Conservation (phyloP, 176 grass and related monocot species). For the Cenchrus purpureus region DNA sequence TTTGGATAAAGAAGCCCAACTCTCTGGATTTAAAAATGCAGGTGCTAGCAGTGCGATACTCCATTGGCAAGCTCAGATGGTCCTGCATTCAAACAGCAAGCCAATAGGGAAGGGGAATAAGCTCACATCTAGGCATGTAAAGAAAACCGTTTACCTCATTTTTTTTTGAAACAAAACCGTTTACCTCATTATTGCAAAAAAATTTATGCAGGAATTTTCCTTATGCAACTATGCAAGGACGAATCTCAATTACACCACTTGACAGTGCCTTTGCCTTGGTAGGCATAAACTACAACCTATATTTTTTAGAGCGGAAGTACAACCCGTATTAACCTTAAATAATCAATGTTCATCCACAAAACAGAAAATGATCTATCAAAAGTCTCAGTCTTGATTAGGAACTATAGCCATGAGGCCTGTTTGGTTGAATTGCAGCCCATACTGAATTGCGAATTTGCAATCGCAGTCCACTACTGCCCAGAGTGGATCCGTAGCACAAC, state of each 20-base stretch:
- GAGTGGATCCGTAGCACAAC: too few relatives aligned
- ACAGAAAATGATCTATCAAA: neutral
- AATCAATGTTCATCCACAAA: neutral
- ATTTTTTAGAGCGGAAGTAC: too few relatives aligned
- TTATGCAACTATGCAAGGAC: neutral
- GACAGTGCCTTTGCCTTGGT: neutral
- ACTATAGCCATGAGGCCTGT: too few relatives aligned
- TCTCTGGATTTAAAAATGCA: too few relatives aligned
- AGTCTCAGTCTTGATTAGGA: too few relatives aligned
- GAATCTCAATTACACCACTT: neutral
- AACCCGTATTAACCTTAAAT: neutral
- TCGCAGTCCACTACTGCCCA: too few relatives aligned
- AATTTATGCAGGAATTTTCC: neutral
- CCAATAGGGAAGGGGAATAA: constrained; percentile 28
- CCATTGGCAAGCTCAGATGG: too few relatives aligned
- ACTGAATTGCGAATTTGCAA: too few relatives aligned
- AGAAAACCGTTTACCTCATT: neutral
- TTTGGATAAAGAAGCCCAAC: too few relatives aligned
- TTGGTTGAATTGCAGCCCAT: too few relatives aligned
- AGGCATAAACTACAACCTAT: neutral
- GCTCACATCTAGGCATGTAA: neutral
- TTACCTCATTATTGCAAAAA: neutral
- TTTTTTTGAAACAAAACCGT: too few relatives aligned
- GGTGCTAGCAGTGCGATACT: too few relatives aligned
- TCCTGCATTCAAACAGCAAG: constrained; percentile 58